These are phyloP conservation scores for Venturia aucupariae DNA, from an alignment of 2,329 filamentous ascomycete genomes.

Conservation along the genomic window DNA sequence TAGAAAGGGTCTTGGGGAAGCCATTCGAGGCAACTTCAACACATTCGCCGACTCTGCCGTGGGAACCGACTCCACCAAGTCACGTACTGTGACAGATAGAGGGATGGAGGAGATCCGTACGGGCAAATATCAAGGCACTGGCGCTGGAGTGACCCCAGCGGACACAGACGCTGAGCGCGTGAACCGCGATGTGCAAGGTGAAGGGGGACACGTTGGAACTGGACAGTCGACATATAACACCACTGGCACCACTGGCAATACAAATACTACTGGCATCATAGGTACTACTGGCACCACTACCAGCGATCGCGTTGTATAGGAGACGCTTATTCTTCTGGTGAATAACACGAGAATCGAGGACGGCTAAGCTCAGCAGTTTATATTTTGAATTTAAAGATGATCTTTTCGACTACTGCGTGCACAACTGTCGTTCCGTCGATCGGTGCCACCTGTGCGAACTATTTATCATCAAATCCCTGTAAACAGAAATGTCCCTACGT, in stretches of 20 bases:
- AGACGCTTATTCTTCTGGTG: neutral
- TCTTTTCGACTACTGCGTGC: too few relatives aligned
- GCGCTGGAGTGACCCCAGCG: slow-evolving; percentile 23
- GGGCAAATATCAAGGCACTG: slow-evolving; percentile 24
- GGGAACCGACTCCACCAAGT: slow-evolving; percentile 25
- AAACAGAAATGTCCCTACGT: too few relatives aligned
- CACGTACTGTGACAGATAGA: slow-evolving; percentile 25
- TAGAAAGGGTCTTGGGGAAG: slow-evolving; percentile 29
- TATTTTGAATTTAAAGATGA: too few relatives aligned
- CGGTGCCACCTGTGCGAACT: too few relatives aligned
- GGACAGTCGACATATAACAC: neutral
- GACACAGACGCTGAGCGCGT: slow-evolving; percentile 22
- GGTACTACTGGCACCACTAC: neutral
- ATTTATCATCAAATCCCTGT: too few relatives aligned
- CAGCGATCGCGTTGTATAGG: neutral
- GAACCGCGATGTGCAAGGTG: slow-evolving; percentile 20
- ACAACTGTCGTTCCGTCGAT: too few relatives aligned
- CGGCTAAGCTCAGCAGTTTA: too few relatives aligned
- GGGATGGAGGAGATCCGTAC: slow-evolving; percentile 28
- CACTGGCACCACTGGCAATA: neutral
- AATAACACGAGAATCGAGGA: neutral
- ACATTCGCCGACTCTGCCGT: slow-evolving; percentile 26
- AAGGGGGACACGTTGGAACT: slow-evolving; percentile 11
- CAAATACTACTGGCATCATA: neutral
- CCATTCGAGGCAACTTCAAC: slow-evolving; percentile 30